Evolutionary conservation across 306 rosid genomes (phyloP), one percentile per base, ranked within the genome.

Genomic region (Vigna angularis): DNA sequence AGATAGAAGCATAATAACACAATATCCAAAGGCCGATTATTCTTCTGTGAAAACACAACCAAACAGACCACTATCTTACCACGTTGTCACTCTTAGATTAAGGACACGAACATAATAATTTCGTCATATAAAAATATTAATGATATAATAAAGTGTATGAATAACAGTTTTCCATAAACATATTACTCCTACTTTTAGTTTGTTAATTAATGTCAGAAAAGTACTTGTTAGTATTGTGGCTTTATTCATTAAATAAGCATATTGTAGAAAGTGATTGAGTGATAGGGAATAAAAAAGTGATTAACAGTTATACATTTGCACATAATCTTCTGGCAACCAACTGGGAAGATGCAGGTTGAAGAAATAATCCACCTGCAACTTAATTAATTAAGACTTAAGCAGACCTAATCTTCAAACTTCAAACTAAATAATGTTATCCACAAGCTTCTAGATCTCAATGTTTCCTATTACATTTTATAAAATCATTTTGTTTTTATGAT

Each of bases 341-440:
- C 28, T 36, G 38, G 38, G 71, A 40, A 64, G 17, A 36, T 67
- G 51, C 68, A 57, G 28, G 24, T 51, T 30, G 1, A 18, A 12
- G 70, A 15, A 53, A 50, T 84, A 72, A 49, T 47, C 87, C 81
- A 76, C 74, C 78, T 70, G 62, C 55, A 62, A 32, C 71, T 63
- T 57, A 71, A 71, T 72, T 70, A 76, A 79, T 68, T 47, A 74
- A 69, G n/a, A 74, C 49, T 4, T 55, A 69, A 74, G 30, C 78
- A 74, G 30, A 16, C 73, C 22, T 13, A 72, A 71, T 48, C 18
- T 44, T 67, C 22, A 2, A 16, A 34, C 0, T 34, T 62, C 22
- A 70, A 36, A 47, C 52, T 42, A 70, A 56, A 53, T 70, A 22
- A 74, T 75, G 64, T 66, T 34, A 72, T 66, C 63, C 51, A 1